Conservation (phyloP, 1,139 yeast genomes). For the Kodamaea sp. region DNA sequence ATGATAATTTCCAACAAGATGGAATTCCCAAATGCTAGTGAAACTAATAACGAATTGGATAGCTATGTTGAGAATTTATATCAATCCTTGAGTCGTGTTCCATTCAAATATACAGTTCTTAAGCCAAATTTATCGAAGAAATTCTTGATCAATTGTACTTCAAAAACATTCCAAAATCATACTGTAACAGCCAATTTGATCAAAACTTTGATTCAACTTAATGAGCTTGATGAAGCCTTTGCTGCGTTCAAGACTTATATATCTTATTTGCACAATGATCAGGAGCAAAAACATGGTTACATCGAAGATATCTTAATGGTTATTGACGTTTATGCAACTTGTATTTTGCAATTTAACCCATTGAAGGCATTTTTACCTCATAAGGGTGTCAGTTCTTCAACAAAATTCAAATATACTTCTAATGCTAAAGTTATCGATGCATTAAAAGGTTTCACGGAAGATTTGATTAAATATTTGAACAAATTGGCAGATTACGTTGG, state of each 20-base stretch:
- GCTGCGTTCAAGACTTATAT: constrained; percentile 41
- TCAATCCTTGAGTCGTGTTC: constrained; percentile 27
- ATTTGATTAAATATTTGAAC: constrained; percentile 24
- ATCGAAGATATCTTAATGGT: constrained; percentile 34
- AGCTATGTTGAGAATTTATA: constrained; percentile 35
- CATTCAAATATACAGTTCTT: constrained; percentile 20
- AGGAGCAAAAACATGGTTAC: constrained; percentile 31
- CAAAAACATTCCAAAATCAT: constrained; percentile 40
- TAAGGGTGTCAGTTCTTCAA: constrained; percentile 7
- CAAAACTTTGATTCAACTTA: constrained; percentile 31
- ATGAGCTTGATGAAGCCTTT: constrained; percentile 44
- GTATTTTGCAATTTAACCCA: constrained; percentile 39
- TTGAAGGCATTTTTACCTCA: constrained; percentile 22
- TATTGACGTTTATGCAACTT: constrained; percentile 35
- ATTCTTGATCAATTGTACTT: constrained; percentile 29
- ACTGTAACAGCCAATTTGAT: constrained; percentile 32
- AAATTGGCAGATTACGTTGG: constrained; percentile 23
- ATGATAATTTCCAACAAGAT: constrained; percentile 16
- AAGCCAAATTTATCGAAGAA: constrained; percentile 30
- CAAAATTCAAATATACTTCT: constrained; percentile 27
- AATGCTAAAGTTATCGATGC: constrained; percentile 20
- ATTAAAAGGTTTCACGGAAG: constrained; percentile 18
- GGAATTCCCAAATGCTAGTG: constrained; percentile 36
- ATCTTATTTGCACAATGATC: constrained; percentile 33
- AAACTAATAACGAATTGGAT: constrained; percentile 19